Percentiles rank a stretch among this genome's conserved stretches.
Evolutionary conservation across 306 rosid species (phyloP).

Genomic region (Pterocarpus santalinus): DNA sequence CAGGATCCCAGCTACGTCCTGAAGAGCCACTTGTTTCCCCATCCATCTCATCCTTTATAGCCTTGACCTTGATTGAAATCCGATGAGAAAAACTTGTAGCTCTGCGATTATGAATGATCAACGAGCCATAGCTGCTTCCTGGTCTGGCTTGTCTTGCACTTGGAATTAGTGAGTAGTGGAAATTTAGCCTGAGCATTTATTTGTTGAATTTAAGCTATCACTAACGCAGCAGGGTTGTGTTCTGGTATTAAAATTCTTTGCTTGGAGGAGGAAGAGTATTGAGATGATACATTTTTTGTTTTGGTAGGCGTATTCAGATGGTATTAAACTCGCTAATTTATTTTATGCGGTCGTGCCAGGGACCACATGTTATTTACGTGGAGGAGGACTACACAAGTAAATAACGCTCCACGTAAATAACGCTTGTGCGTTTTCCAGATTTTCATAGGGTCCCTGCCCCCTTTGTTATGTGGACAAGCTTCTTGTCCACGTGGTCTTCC

Average conservation of each 20-base stretch:
- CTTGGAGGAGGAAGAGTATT: background rate
- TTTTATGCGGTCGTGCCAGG: conserved; percentile 43
- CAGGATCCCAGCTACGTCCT: conserved; percentile 89
- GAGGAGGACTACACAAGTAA: conserved; percentile 55
- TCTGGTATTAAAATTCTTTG: conserved; percentile 26
- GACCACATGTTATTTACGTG: conserved; percentile 70
- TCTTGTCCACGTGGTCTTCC: conserved; percentile 52
- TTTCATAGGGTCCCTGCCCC: conserved; percentile 18
- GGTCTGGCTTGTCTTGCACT: conserved; percentile 58
- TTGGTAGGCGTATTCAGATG: background rate
- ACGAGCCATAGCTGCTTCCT: conserved; percentile 58
- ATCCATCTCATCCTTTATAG: conserved; percentile 73
- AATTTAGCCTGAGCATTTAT: conserved; percentile 75
- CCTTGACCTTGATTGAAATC: conserved; percentile 63
- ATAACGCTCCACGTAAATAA: conserved; percentile 26
- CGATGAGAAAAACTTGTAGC: conserved; percentile 49
- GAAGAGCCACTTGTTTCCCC: conserved; percentile 79
- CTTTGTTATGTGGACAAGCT: conserved; percentile 46
- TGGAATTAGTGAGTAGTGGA: conserved; percentile 71
- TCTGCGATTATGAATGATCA: conserved; percentile 56
- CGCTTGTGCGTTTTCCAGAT: conserved; percentile 37
- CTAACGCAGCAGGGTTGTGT: conserved; percentile 13
- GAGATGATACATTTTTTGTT: background rate
- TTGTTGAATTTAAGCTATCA: conserved; percentile 42
- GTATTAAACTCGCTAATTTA: conserved; percentile 37